Base-by-base conservation (phyloP, 768 basidiomycete genomes). In the Tulasnella sp. region DNA sequence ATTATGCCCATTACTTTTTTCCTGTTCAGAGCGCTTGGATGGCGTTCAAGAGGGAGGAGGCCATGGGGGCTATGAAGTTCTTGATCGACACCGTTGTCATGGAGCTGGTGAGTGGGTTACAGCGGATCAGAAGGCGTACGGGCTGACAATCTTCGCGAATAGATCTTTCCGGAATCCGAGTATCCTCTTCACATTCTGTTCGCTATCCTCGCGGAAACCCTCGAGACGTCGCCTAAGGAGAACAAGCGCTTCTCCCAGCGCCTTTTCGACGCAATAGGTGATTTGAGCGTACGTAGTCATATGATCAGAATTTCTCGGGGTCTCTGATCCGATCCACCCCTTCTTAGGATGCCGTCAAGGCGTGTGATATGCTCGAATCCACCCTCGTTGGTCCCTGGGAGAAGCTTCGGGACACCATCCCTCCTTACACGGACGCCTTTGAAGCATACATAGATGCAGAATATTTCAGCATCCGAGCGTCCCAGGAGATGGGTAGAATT, bases 31-130 rank as follows among this genome's bases (percentile, higher is more conserved):
- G 85, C n/a, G 76, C 76, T 15, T 88, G 89, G 78, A 85, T 89
- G 64, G 83, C 87, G 14, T 94, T 95, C 81, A 90, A 92, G 79
- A 90, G 88, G 88, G 83, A 78, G 8, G 86, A 86, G 71, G 64
- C 49, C 34, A 72, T 67, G 49, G 70, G 85, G 38, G 90, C 90
- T 29, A 89, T 91, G 79, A 86, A 87, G 79, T 94, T 93, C 3
- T 93, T 93, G 83, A 82, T 94, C 70, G 93, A 94, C 82, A 93
- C 92, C 0, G 91, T 94, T 76, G 87, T 95, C 78, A 88, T 94
- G 77, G 93, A 95, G 81, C 83, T 95, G 7, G 92, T 90, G 80
- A 36, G 67, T 29, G 11, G 7, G 25, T 9, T 42, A n/a, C 37
- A 19, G n/a, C 29, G 14, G 8, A n/a, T 29, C n/a, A 25, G 68